phyloP scores from a whole-genome alignment of 805 yeast genomes.

The Lipomyces starkeyi region DNA sequence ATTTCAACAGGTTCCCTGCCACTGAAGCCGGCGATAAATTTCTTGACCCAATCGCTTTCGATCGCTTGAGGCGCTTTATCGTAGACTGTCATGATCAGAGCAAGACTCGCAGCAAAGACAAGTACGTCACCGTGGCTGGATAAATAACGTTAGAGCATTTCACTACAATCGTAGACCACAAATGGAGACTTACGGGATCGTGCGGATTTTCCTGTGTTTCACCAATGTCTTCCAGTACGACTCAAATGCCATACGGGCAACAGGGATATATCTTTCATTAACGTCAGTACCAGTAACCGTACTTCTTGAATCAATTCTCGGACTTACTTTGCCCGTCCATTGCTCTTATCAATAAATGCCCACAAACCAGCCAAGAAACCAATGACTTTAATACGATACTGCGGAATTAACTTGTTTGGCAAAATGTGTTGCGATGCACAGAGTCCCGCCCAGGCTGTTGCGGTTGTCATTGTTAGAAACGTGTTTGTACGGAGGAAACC shows the following conservation, averaged over 20 bases:
- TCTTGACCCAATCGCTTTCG: constrained; percentile 30
- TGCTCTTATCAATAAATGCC: constrained; percentile 47
- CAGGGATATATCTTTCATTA: constrained; percentile 18
- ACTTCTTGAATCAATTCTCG: background rate
- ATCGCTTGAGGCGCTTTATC: constrained; percentile 43
- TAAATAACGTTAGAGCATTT: background rate
- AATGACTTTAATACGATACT: constrained; percentile 47
- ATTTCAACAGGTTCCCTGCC: constrained; percentile 20
- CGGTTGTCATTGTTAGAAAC: constrained; percentile 46
- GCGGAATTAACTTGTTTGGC: constrained; percentile 43
- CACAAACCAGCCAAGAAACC: constrained; percentile 53
- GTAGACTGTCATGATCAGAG: constrained; percentile 44
- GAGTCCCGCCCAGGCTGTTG: constrained; percentile 51
- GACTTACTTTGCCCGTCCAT: constrained; percentile 46
- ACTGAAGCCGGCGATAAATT: constrained; percentile 12
- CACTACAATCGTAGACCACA: background rate
- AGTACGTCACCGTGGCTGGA: constrained; percentile 43
- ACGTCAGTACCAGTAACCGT: background rate
- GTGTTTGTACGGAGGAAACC: constrained; percentile 42
- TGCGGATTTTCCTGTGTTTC: constrained; percentile 40
- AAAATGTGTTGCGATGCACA: constrained; percentile 46
- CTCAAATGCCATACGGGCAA: constrained; percentile 46
- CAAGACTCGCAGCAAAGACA: constrained; percentile 46
- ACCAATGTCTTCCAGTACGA: constrained; percentile 47
- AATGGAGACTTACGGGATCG: constrained; percentile 36